Evolutionary conservation across 208 protist genomes (phyloP), one percentile per base, ranked within the genome.

Genomic region (Trypanosoma platydactyli): DNA sequence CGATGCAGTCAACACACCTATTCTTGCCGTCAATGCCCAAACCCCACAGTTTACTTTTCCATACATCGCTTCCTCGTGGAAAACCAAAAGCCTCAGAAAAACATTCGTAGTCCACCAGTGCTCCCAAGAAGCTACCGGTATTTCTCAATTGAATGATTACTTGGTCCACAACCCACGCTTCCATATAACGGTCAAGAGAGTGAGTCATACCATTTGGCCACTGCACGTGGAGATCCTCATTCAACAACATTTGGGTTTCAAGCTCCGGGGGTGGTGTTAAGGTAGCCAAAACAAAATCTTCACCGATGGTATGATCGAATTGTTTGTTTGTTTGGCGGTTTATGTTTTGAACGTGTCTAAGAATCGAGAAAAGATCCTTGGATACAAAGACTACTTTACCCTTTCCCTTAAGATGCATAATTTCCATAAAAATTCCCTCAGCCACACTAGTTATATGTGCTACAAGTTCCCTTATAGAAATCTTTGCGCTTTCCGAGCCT

Each of bases 91-190:
- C 53, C 12, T 35, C 44, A 24, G 46, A 20, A 57, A 64, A 57
- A 15, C 46, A 29, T 24, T 71, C 40, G 35, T 55, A 64, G 9
- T 0, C 46, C 3, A 64, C 29, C 18, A 63, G 9, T 27, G 25
- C 18, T 38, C 55, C 55, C 7, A 54, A 30, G 41, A 64, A 33
- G 20, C 1, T 15, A 29, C 57, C 50, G 20, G 41, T 42, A 52
- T 41, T 12, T 7, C 24, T 20, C 20, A 71, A 16, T 42, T 9
- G 2, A 53, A 45, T 0, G 22, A 58, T 15, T 48, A 57, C 12
- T 24, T 64, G 13, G 40, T 71, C 66, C n/a, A 71, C 66, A 49
- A 71, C 41, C 66, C 66, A 71, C 16, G 66, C 66, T n/a, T 71
- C 42, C 16, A 71, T 44, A 55, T 58, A 71, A 27, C 24, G 15